Base-by-base conservation (phyloP, 2,329 filamentous ascomycete genomes). In the Calonectria pauciramosa region DNA sequence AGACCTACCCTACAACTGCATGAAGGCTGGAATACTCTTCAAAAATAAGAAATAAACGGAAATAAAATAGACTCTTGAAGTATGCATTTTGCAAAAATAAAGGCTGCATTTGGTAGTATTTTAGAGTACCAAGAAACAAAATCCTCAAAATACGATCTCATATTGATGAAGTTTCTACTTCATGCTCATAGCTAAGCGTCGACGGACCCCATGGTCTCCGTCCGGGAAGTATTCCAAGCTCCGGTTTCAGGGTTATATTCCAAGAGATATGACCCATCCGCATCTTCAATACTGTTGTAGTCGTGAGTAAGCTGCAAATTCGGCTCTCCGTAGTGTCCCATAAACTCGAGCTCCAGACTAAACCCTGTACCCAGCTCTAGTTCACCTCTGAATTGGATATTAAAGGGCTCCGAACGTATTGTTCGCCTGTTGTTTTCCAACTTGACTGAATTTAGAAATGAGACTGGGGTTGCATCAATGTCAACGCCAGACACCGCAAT, bases 311-410 rank as follows among this genome's bases (percentile, higher is more conserved):
- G 16, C 3, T 60, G 10, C 1, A 88, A 63, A 47, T 85, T 86
- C 0, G 86, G 87, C 75, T 89, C 87, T 2, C 83, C 82, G 36
- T 88, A 89, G 67, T 89, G 83, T 0, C 87, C 86, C 86, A 89
- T 89, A 13, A 89, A 88, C 74, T 88, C 84, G 4, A 89, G 77
- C 28, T 86, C 84, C 0, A 88, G 76, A n/a, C 82, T 84, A 26
- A 87, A 65, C 4, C 79, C 36, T 4, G 77, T 75, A 0, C 78
- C 82, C 1, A 60, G 28, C 4, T 79, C 77, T 1, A 83, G 60
- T 0, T 75, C 75, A 3, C 80, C 81, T 14, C 85, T 83, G 14
- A 87, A 83, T 1, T 76, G 80, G 66, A 88, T 82, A 0, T 75
- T 51, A 34, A 87, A 87, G 0, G 85, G 87, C 78, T 88, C 86